These are phyloP conservation scores for Solanum infundibuliforme DNA, from an alignment of 257 asterid species.

Conservation along the genomic window DNA sequence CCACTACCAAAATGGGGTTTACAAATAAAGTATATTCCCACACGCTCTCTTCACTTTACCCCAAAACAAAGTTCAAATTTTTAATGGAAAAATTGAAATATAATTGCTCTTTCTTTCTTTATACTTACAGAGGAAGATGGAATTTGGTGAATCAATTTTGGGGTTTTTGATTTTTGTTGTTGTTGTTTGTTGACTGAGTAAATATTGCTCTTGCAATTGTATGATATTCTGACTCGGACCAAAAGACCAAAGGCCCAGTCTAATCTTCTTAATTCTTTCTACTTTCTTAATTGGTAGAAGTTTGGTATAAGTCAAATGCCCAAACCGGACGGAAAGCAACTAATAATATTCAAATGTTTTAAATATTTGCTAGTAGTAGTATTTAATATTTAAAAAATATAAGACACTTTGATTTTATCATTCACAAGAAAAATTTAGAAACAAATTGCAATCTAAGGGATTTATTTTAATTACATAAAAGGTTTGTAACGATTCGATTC, in stretches of 20 bases:
- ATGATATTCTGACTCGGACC: not conserved
- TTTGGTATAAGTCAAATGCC: not conserved
- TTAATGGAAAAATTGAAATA: not conserved
- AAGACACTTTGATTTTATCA: not conserved
- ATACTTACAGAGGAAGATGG: not conserved
- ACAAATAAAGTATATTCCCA: not conserved
- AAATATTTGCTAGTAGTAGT: not conserved
- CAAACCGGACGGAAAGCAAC: not conserved
- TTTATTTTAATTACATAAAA: not conserved
- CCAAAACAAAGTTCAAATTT: not conserved
- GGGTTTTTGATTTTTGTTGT: not conserved
- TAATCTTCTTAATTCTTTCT: not conserved
- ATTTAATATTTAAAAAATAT: not conserved
- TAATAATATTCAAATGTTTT: not conserved
- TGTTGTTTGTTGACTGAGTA: not conserved
- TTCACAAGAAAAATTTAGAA: not conserved
- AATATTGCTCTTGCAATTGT: not conserved
- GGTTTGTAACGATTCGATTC: not conserved
- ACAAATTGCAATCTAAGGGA: not conserved
- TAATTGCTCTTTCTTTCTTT: not conserved
- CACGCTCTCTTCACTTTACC: constrained; percentile 5
- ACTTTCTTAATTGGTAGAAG: not conserved
- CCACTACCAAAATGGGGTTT: constrained; percentile 3
- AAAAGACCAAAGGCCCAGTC: not conserved
- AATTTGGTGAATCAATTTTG: not conserved